Base-by-base conservation (phyloP, 2,329 filamentous ascomycete species). In the Fusarium incarnatum region DNA sequence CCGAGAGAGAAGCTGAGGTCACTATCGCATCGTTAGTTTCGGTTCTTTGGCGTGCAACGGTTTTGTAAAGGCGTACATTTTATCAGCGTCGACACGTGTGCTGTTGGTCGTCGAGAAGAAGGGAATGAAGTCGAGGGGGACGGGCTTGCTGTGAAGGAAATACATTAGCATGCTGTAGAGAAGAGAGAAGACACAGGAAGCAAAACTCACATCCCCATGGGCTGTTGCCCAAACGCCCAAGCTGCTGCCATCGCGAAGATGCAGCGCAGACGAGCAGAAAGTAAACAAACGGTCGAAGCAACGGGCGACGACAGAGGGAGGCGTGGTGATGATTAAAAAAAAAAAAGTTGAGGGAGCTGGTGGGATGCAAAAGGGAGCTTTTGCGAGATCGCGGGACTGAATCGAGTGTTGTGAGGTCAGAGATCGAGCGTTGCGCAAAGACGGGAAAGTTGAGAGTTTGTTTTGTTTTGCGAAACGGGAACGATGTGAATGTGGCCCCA, bases 201-300 rank as follows among this genome's bases (percentile, higher is more conserved):
- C 2, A 30, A 10, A 6, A 53, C 73, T 73, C 28, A 76, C 74
- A 64, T 64, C 50, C 60, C 58, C 66, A 57, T 62, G 64, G 73
- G 70, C 48, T 63, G 18, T 37, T 64, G 65, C 63, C 68, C 71
- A 62, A 71, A 64, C 3, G 63, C 74, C 74, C 74, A 73, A 53
- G 57, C 42, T 34, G 64, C 57, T 48, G 64, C 57, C 74, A 76
- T 76, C 72, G 71, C 60, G 60, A 75, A 67, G 74, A 74, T 67
- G 70, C 52, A 67, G 71, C 54, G 60, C 56, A 22, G 65, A 69
- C 45, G 28, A 32, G 18, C n/a, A 13, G 56, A 68, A 76, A 75
- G 74, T 76, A 76, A 76, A 76, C 74, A 76, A 76, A 28, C 27
- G 27, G 27, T 28, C 27, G 27, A 28, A 28, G 27, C 30, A 15